Evolutionary conservation across 495 filamentous ascomycete species (phyloP).

Genomic region (Chaetomium cochliodes): DNA sequence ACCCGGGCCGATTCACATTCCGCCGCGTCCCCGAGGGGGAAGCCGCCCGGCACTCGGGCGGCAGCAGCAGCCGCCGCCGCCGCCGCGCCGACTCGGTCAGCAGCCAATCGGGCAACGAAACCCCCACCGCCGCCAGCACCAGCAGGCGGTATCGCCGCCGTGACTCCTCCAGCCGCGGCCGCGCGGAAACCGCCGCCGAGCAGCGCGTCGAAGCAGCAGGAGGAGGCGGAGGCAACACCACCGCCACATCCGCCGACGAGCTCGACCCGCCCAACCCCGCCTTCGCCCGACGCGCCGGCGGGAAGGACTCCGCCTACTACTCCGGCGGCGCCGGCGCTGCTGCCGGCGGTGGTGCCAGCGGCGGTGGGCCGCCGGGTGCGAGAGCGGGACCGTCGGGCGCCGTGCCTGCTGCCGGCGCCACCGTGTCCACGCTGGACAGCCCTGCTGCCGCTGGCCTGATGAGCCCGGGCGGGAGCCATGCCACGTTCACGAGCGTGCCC

Average conservation of each 20-base stretch:
- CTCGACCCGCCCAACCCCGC: conserved; percentile 50
- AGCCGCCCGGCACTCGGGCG: conserved; percentile 35
- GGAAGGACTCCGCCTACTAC: conserved; percentile 57
- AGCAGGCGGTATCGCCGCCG: conserved; percentile 26
- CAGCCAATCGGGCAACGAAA: conserved; percentile 47
- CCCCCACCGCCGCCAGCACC: conserved; percentile 35
- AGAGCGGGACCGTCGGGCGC: conserved; percentile 44
- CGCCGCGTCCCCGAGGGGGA: conserved; percentile 79
- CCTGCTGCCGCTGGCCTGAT: conserved; percentile 23
- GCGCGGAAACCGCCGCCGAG: conserved; percentile 44
- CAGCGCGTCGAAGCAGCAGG: conserved; percentile 34
- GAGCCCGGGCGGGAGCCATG: conserved; percentile 37
- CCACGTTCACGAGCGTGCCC: conserved; percentile 36
- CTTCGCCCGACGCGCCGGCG: conserved; percentile 42
- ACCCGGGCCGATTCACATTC: conserved; percentile 73
- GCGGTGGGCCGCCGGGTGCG: conserved; percentile 32
- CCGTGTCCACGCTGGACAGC: conserved; percentile 44
- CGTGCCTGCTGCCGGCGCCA: conserved; percentile 35
- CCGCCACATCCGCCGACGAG: not conserved
- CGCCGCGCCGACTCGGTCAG: conserved; percentile 47
- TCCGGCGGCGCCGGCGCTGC: conserved; percentile 27
- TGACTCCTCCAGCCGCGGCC: conserved; percentile 41
- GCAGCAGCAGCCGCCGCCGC: conserved; percentile 30
- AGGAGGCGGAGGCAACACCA: too few relatives aligned
- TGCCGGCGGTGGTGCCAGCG: not conserved